Conservation (phyloP, 2,329 filamentous ascomycete genomes). For the Endoconidiophora polonica region DNA sequence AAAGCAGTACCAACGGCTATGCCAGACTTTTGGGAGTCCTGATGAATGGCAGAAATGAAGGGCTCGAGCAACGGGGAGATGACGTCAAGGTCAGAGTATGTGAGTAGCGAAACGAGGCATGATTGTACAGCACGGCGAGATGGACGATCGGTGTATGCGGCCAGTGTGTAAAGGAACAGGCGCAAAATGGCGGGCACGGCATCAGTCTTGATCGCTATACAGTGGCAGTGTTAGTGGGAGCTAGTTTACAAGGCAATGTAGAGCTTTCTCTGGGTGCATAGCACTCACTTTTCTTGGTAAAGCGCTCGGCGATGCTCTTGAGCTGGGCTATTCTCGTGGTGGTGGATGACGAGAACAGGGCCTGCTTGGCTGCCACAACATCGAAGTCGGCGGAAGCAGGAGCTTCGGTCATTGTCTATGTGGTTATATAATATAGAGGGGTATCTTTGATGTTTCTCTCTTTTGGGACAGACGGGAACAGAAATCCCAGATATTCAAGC, state of each 20-base stretch:
- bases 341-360: conserved; percentile 47
- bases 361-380: conserved; percentile 30
- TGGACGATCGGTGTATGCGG: conserved; percentile 68
- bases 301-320: conserved; percentile 37
- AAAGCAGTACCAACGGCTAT: conserved; percentile 72
- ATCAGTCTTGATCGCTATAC: conserved; percentile 30
- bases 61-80: conserved; percentile 36
- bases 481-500: background rate
- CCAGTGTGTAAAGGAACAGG: conserved; percentile 72
- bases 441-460: background rate
- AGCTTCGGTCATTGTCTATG: conserved; percentile 13
- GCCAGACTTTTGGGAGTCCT: conserved; percentile 58
- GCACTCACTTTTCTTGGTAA: conserved; percentile 35
- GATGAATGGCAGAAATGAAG: conserved; percentile 49
- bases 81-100: conserved; percentile 34
- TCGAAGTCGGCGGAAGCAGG: conserved; percentile 27
- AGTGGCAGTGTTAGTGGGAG: background rate
- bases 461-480: background rate
- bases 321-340: conserved; percentile 36
- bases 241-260: background rate
- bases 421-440: background rate
- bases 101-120: conserved; percentile 56
- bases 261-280: conserved; percentile 14
- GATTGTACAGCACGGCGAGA: conserved; percentile 71
- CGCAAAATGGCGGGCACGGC: conserved; percentile 42